Conservation (phyloP, 441 rosid genomes). For the Adansonia madagascariensis region DNA sequence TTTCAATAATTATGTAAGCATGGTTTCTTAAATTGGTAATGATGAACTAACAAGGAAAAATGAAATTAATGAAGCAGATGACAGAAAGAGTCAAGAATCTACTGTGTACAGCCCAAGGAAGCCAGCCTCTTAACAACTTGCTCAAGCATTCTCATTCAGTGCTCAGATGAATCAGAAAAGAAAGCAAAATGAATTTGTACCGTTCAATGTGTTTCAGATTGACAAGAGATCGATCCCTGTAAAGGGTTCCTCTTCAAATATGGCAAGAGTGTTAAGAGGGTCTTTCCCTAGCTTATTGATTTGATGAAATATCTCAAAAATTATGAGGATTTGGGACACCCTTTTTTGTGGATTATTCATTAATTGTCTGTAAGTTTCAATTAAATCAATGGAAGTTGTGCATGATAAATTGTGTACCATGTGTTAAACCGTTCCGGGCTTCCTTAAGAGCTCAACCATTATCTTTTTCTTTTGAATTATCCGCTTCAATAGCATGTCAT, state of each 20-base stretch:
- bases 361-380: neutral
- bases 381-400: neutral
- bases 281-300: neutral
- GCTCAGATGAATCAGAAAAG: constrained; percentile 47
- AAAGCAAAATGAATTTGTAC: too few species aligned
- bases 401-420: neutral
- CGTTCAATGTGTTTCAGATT: too few species aligned
- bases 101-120: constrained; percentile 64
- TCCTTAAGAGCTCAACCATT: too few species aligned
- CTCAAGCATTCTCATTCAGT: constrained; percentile 74
- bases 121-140: constrained; percentile 56
- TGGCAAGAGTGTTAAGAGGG: constrained; percentile 14
- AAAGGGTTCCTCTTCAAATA: neutral
- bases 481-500: too few species aligned
- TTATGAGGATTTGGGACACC: neutral
- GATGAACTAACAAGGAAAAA: neutral
- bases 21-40: neutral
- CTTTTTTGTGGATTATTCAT: neutral
- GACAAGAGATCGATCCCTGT: neutral
- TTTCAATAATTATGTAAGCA: neutral
- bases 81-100: constrained; percentile 66
- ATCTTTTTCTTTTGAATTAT: too few species aligned
- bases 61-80: constrained; percentile 46
- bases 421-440: neutral
- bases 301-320: constrained; percentile 16